Percentiles rank a stretch among this genome's conserved stretches.
These are phyloP conservation scores for Colletotrichum sp. DNA, from an alignment of 2,329 filamentous ascomycete species.

Conservation along the genomic window DNA sequence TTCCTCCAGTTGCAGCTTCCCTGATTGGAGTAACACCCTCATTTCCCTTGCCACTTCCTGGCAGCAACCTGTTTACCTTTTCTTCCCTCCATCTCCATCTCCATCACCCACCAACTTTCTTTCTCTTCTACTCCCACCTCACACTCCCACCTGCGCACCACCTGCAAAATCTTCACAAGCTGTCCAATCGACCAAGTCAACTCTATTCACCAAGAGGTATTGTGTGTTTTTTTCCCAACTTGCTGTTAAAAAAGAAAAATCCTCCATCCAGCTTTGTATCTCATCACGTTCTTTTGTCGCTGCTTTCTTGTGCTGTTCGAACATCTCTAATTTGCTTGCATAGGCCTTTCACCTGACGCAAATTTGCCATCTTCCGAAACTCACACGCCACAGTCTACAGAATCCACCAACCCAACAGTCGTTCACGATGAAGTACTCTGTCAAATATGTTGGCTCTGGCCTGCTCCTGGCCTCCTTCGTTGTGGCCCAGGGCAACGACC, in stretches of 20 bases:
- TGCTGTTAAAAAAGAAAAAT: neutral
- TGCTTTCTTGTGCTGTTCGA: neutral
- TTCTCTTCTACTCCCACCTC: neutral
- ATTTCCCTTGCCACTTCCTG: neutral
- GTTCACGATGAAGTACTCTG: constrained; percentile 13
- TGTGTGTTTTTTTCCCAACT: neutral
- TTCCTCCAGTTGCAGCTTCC: constrained; percentile 6
- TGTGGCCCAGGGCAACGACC: constrained; percentile 32
- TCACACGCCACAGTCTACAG: neutral
- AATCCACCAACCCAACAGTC: neutral
- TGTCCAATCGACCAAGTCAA: neutral
- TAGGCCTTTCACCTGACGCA: neutral
- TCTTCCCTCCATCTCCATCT: neutral
- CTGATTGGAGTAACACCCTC: neutral
- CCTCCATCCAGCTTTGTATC: neutral
- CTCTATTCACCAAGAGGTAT: neutral
- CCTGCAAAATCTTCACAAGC: neutral
- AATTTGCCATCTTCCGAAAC: neutral
- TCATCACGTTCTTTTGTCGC: neutral
- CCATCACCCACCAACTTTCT: neutral
- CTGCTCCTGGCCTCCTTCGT: constrained; percentile 43
- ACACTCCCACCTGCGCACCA: neutral
- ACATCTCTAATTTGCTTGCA: neutral
- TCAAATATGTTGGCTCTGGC: constrained; percentile 26
- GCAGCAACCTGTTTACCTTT: neutral